phyloP scores from a whole-genome alignment of 805 yeast species.

The Candida lessepsii region DNA sequence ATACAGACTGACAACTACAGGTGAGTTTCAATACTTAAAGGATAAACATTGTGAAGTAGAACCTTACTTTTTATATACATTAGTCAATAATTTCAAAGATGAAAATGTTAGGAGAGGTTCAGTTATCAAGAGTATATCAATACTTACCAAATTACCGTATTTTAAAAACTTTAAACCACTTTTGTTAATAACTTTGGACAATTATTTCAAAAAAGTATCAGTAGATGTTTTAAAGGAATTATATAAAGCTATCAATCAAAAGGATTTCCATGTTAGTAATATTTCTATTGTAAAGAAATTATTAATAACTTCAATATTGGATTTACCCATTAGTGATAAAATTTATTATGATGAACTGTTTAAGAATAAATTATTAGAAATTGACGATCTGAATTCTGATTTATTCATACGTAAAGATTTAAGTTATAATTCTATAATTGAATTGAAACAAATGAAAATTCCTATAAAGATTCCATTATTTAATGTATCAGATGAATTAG shows the following conservation, averaged over 20 bases:
- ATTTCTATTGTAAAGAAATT: slow-evolving; percentile 35
- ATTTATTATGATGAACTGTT: slow-evolving; percentile 39
- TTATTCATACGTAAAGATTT: slow-evolving; percentile 44
- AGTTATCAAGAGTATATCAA: slow-evolving; percentile 55
- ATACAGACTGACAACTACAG: slow-evolving; percentile 40
- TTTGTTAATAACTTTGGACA: slow-evolving; percentile 51
- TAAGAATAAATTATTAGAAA: slow-evolving; percentile 30
- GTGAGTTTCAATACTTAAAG: slow-evolving; percentile 38
- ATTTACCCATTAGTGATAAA: slow-evolving; percentile 42
- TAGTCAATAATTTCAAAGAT: slow-evolving; percentile 49
- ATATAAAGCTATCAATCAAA: slow-evolving; percentile 31
- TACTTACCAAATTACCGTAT: slow-evolving; percentile 53
- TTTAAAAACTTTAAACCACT: slow-evolving; percentile 61
- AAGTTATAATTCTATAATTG: slow-evolving; percentile 38
- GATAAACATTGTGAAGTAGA: slow-evolving; percentile 34
- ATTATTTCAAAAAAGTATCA: slow-evolving; percentile 33
- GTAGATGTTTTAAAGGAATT: slow-evolving; percentile 24
- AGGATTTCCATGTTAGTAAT: slow-evolving; percentile 24
- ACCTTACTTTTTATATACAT: slow-evolving; percentile 54
- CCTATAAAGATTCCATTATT: slow-evolving; percentile 46
- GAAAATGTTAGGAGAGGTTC: slow-evolving; percentile 55
- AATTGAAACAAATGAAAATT: slow-evolving; percentile 41
- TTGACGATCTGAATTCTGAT: slow-evolving; percentile 26
- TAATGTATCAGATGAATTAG: slow-evolving; percentile 40
- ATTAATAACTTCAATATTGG: slow-evolving; percentile 41